Evolutionary conservation across 805 yeast species (phyloP).

Genomic region (Cyberlindnera bimundalis): DNA sequence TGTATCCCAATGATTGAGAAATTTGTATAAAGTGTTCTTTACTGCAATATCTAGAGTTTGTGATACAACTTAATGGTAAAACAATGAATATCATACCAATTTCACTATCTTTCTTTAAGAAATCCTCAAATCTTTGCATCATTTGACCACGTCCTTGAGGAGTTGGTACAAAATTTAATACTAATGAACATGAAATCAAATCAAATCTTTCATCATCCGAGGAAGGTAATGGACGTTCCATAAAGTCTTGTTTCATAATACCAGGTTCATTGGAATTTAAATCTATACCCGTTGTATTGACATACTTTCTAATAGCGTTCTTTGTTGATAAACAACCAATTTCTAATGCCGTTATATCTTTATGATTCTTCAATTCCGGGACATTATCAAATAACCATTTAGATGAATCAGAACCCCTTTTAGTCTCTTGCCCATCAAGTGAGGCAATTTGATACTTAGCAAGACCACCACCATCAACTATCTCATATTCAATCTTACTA

Average conservation of each 20-base stretch:
- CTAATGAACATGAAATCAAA: slow-evolving; percentile 78
- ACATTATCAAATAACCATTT: slow-evolving; percentile 76
- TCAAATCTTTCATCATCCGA: slow-evolving; percentile 47
- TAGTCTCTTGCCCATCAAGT: slow-evolving; percentile 70
- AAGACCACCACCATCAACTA: slow-evolving; percentile 68
- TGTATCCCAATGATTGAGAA: slow-evolving; percentile 60
- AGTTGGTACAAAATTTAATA: slow-evolving; percentile 82
- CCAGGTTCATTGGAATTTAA: slow-evolving; percentile 73
- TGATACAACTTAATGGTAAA: slow-evolving; percentile 81
- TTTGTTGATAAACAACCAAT: slow-evolving; percentile 75
- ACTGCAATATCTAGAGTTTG: slow-evolving; percentile 77
- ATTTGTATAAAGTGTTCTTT: slow-evolving; percentile 40
- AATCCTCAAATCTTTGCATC: slow-evolving; percentile 57
- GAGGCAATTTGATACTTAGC: slow-evolving; percentile 82
- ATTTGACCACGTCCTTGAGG: slow-evolving; percentile 71
- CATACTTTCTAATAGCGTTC: slow-evolving; percentile 54
- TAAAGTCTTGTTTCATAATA: slow-evolving; percentile 77
- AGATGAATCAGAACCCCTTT: slow-evolving; percentile 91
- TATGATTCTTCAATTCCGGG: slow-evolving; percentile 29
- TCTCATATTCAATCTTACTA: slow-evolving; percentile 59
- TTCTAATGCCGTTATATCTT: slow-evolving; percentile 54
- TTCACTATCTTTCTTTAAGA: slow-evolving; percentile 37
- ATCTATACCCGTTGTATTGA: slow-evolving; percentile 58
- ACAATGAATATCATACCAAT: slow-evolving; percentile 62
- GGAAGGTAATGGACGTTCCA: slow-evolving; percentile 65